These are phyloP conservation scores for Marasmius sp. DNA, from an alignment of 1,284 basidiomycete species.

Conservation along the genomic window DNA sequence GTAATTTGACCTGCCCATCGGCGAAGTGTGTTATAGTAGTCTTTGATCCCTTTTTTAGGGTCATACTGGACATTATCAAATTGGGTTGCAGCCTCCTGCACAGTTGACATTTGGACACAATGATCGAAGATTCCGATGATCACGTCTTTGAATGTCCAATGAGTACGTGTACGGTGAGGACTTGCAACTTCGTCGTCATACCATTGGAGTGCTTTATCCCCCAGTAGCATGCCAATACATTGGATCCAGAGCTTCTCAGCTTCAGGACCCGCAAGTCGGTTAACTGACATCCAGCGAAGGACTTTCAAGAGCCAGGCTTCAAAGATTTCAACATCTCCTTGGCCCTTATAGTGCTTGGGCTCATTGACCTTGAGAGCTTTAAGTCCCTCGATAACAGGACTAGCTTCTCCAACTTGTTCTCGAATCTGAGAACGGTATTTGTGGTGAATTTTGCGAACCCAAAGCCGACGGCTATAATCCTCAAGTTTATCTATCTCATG, in stretches of 20 bases:
- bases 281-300: background rate
- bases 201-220: conserved; percentile 13
- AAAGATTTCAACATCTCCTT: background rate
- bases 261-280: background rate
- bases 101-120: conserved; percentile 16
- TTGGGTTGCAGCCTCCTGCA: conserved; percentile 13
- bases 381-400: background rate
- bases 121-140: conserved; percentile 17
- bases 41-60: conserved; percentile 4
- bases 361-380: background rate
- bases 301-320: background rate
- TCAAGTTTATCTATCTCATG: background rate
- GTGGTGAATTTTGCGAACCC: background rate
- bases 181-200: conserved; percentile 11
- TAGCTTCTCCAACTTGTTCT: background rate
- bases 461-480: background rate
- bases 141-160: conserved; percentile 15
- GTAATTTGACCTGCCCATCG: conserved; percentile 8
- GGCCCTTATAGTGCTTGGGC: background rate
- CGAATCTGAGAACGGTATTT: background rate
- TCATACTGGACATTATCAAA: conserved; percentile 10
- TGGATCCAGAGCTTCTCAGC: background rate
- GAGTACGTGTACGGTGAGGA: background rate
- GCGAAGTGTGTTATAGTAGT: conserved; percentile 12
- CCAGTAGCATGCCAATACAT: conserved; percentile 2